phyloP scores from a whole-genome alignment of 2,329 filamentous ascomycete species.

The Aspergillus quadrilineatus region DNA sequence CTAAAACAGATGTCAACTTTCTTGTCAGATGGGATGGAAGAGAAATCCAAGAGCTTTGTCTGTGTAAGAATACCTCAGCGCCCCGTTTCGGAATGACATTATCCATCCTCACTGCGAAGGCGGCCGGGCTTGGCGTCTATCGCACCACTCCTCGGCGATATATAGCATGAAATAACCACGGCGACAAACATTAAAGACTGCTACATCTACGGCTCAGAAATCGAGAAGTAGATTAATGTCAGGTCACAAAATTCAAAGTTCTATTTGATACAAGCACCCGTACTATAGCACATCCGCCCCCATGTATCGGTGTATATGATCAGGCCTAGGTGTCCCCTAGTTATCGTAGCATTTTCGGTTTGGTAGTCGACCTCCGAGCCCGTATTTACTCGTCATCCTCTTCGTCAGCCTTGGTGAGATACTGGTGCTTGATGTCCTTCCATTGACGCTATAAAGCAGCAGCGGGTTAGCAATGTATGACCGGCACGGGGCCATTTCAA shows the following conservation, averaged over 20 bases:
- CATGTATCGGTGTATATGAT: constrained; percentile 18
- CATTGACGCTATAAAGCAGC: constrained; percentile 76
- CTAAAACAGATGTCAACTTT: not conserved
- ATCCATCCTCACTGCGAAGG: constrained; percentile 1
- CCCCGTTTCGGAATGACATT: constrained; percentile 9
- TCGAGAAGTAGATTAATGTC: not conserved
- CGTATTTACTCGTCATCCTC: constrained; percentile 52
- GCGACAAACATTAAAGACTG: not conserved
- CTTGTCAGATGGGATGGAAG: not conserved
- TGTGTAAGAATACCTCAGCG: not conserved
- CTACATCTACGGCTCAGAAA: not conserved
- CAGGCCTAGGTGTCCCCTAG: constrained; percentile 6
- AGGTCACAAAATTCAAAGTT: constrained; percentile 17
- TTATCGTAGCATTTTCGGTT: constrained; percentile 18
- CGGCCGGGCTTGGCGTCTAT: constrained; percentile 14
- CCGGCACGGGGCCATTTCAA: not conserved
- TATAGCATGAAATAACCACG: not conserved
- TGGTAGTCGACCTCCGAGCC: constrained; percentile 15
- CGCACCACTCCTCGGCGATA: constrained; percentile 4
- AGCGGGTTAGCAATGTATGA: constrained; percentile 15
- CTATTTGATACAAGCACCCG: constrained; percentile 28
- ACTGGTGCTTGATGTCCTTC: constrained; percentile 97
- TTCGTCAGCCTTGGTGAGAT: constrained; percentile 68
- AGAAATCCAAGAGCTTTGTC: not conserved
- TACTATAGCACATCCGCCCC: constrained; percentile 15